Base-by-base conservation (phyloP, 176 grass and related monocot species). In the Aegilops longissima region DNA sequence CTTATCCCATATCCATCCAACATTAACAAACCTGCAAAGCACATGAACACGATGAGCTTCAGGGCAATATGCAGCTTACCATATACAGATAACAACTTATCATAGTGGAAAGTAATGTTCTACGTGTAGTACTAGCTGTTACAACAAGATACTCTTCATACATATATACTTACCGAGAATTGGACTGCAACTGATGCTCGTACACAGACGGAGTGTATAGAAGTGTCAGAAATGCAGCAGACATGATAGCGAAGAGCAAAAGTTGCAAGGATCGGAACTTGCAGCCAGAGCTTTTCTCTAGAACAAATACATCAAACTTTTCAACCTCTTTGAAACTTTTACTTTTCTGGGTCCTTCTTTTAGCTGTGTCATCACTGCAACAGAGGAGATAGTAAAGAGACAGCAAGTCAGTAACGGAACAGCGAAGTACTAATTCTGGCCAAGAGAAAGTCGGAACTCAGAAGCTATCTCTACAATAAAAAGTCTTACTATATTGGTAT, bases 281-380 rank as follows among this genome's bases (percentile, higher is more conserved):
- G 93, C 91, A 95, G 23, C 81, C 90, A 0, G 91, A 91, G 71
- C 83, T 87, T 80, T 83, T 90, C 49, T 95, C 95, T 36, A 92
- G 61, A 47, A 98, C 83, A 24, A 95, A 83, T 49, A 91, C 85
- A 89, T 98, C 92, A 73, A 90, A 87, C 51, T 91, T 98, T 40
- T 93, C 93, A 8, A 93, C 88, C 78, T 98, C 95, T 88, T 98
- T 98, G 24, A 83, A 92, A 75, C 90, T 94, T 76, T 85, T 97
- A 69, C 85, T 89, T 90, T 88, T 98, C 80, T 91, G 92, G 34
- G 86, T 76, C 78, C 88, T 97, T 21, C 89, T 91, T 85, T 94
- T 97, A 21, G 84, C 79, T 9, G 83, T 94, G 73, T 94, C 95
- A 76, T 94, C 92, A 67, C 91, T 88, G 87, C 12, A 59, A 83